Conservation (phyloP, 257 asterid species). For the Nemophila menziesii region DNA sequence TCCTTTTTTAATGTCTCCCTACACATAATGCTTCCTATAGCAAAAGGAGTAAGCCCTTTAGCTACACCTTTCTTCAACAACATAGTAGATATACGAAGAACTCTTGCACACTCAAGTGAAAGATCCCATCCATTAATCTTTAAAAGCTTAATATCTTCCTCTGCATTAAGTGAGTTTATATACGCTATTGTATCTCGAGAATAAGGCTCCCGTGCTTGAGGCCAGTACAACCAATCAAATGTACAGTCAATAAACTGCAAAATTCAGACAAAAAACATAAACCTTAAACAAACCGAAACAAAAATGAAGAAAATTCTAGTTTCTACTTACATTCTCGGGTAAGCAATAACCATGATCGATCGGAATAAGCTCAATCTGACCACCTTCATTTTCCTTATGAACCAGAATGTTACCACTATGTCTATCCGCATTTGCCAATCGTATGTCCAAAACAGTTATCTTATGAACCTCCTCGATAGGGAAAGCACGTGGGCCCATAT, state of each 20-base stretch:
- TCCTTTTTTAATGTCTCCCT: constrained; percentile 47
- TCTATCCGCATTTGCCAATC: constrained; percentile 71
- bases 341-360: constrained; percentile 78
- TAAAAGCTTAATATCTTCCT: constrained; percentile 50
- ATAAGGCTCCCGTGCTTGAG: constrained; percentile 50
- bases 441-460: constrained; percentile 55
- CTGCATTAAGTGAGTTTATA: constrained; percentile 51
- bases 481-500: constrained; percentile 55
- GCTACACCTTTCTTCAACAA: constrained; percentile 62
- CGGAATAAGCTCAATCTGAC: constrained; percentile 43
- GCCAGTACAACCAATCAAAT: constrained; percentile 86
- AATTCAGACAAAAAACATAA: constrained; percentile 3
- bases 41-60: constrained; percentile 50
- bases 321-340: constrained; percentile 57
- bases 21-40: constrained; percentile 60
- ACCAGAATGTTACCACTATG: constrained; percentile 72
- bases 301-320: constrained; percentile 1
- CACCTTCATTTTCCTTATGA: constrained; percentile 32
- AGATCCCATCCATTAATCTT: constrained; percentile 56
- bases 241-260: constrained; percentile 69
- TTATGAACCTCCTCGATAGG: constrained; percentile 67
- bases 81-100: constrained; percentile 54
- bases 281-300: background rate
- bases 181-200: constrained; percentile 38
- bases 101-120: constrained; percentile 36